These are phyloP conservation scores for Podosphaera xanthii DNA, from an alignment of 2,329 filamentous ascomycete species.

Conservation along the genomic window DNA sequence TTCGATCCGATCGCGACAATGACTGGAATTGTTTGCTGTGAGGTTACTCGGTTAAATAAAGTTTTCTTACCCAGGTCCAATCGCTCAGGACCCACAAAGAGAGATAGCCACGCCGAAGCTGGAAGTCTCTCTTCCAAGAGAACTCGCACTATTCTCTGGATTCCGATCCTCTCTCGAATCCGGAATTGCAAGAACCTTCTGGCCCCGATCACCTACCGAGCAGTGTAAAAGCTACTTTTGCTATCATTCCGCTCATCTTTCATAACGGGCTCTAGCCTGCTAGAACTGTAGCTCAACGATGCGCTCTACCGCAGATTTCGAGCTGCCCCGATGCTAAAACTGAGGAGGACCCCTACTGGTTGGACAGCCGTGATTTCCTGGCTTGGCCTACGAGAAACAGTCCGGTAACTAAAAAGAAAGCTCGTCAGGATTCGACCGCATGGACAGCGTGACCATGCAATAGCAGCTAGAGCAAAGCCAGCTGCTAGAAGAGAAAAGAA, in stretches of 20 bases:
- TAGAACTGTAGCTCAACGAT: neutral
- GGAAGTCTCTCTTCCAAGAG: neutral
- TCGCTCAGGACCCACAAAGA: neutral
- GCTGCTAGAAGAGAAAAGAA: too few relatives aligned
- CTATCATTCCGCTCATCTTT: neutral
- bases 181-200: neutral
- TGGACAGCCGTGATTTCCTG: neutral
- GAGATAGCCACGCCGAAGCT: neutral
- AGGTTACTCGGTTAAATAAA: neutral
- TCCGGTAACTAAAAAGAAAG: too few relatives aligned
- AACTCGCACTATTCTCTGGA: neutral
- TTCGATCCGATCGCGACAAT: neutral
- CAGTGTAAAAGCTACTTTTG: neutral
- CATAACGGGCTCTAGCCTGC: neutral
- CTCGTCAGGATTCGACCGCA: too few relatives aligned
- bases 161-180: neutral
- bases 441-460: too few relatives aligned
- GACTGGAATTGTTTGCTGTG: neutral
- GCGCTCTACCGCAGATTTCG: neutral
- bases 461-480: too few relatives aligned
- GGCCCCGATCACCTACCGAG: neutral
- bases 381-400: too few relatives aligned
- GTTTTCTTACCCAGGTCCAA: neutral
- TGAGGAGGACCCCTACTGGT: neutral
- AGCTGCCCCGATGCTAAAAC: neutral